A percentile compares a stretch with the other conserved stretches of the same genome.
Evolutionary conservation across 108 stramenopile species (phyloP).

Genomic region (Mediolabrus comicus): DNA sequence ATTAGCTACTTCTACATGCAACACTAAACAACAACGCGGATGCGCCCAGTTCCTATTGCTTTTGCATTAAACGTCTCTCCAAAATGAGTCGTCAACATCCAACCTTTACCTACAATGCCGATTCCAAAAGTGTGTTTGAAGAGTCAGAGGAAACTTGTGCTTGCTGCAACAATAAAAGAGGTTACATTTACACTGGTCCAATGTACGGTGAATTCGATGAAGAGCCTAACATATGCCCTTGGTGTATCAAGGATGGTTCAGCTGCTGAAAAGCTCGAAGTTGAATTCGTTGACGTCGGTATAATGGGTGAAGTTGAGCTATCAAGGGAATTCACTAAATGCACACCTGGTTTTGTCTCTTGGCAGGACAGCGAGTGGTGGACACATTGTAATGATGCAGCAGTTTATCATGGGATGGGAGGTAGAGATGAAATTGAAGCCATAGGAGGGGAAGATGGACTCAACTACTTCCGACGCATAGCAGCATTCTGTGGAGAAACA

Average conservation of each 20-base stretch:
- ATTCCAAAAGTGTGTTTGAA: neutral
- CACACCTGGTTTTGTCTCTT: neutral
- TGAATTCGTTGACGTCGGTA: neutral
- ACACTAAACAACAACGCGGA: too few species aligned
- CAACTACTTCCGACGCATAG: neutral
- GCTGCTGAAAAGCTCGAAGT: neutral
- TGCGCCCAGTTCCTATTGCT: neutral
- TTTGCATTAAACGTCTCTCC: neutral
- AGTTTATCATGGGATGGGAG: neutral
- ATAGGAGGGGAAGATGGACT: slow-evolving; percentile 1
- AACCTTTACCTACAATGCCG: neutral
- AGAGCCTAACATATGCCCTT: neutral
- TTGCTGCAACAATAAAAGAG: neutral
- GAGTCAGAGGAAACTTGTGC: neutral
- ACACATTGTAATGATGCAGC: neutral
- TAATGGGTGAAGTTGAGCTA: neutral
- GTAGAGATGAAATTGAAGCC: neutral
- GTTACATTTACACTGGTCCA: neutral
- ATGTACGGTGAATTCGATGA: neutral
- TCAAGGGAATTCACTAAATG: neutral
- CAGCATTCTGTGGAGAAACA: neutral
- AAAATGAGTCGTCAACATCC: neutral
- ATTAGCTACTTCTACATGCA: too few species aligned
- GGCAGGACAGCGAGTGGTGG: neutral
- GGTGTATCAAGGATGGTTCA: neutral